These are phyloP conservation scores for Suhomyces ambrosiae DNA, from an alignment of 1,139 yeast genomes.

Conservation along the genomic window DNA sequence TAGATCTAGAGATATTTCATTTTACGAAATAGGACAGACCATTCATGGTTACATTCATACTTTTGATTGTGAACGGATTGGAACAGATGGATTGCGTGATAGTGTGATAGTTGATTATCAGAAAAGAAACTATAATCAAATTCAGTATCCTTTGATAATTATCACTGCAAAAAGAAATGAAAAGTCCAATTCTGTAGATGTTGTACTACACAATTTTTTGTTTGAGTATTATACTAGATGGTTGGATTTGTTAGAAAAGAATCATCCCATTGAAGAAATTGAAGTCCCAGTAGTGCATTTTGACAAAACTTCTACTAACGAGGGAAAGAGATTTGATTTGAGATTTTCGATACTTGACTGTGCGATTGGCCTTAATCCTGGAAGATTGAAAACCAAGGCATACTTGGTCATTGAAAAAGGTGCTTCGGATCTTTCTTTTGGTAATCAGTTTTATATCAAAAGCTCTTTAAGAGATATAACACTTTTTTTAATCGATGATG, in stretches of 20 bases:
- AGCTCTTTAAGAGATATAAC: slow-evolving; percentile 49
- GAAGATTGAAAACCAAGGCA: slow-evolving; percentile 55
- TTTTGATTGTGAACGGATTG: slow-evolving; percentile 24
- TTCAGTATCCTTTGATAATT: slow-evolving; percentile 26
- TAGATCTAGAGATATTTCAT: slow-evolving; percentile 24
- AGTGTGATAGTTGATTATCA: slow-evolving; percentile 33
- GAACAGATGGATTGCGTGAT: slow-evolving; percentile 21
- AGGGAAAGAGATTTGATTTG: slow-evolving; percentile 30
- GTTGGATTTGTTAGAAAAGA: slow-evolving; percentile 31
- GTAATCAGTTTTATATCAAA: slow-evolving; percentile 37
- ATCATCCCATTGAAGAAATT: background rate
- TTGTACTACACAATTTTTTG: slow-evolving; percentile 46
- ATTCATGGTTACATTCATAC: slow-evolving; percentile 33
- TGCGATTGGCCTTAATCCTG: slow-evolving; percentile 60
- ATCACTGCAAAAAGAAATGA: slow-evolving; percentile 25
- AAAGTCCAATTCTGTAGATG: slow-evolving; percentile 27
- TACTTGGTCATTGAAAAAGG: slow-evolving; percentile 54
- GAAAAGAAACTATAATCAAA: slow-evolving; percentile 19
- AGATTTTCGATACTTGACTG: slow-evolving; percentile 54
- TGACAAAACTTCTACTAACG: background rate
- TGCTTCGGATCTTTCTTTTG: slow-evolving; percentile 48
- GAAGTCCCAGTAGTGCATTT: too few species aligned
- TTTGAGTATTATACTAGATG: slow-evolving; percentile 60
- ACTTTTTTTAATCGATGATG: slow-evolving; percentile 62
- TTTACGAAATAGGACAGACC: slow-evolving; percentile 37